Base-by-base conservation (phyloP, 352 stramenopile species). In the Phytophthora niederhauseri region DNA sequence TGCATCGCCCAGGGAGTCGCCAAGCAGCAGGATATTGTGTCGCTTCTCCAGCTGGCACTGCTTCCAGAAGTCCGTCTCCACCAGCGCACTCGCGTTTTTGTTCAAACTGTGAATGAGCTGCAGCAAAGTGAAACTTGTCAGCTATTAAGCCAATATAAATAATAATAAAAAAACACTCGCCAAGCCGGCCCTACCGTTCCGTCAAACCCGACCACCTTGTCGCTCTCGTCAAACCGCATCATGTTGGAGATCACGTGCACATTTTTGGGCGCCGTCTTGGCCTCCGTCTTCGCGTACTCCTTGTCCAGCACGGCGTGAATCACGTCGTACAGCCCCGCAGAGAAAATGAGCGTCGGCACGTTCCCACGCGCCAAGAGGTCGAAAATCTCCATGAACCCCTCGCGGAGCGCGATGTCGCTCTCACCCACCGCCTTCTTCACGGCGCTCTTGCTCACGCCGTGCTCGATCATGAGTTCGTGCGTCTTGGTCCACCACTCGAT, bases 221-320 rank as follows among this genome's bases (percentile, higher is more conserved):
- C 85, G 17, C 61, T 57, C 15, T 78, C 70, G 30, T 93, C 76
- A 58, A 93, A 95, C 14, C 49, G 53, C 85, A 95, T 95, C 69
- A 95, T 88, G 70, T 95, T 95, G 61, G 85, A 92, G 26, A 95
- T 66, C 4, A 95, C 84, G 67, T 95, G 87, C 20, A 95, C 73
- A 57, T 95, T 95, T 19, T 63, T 66, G 2, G 78, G 78, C 3
- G 75, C 65, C 4, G 31, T 75, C 12, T 76, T 66, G 4, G 36
- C 52, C 26, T 50, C 9, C 8, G 71, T 78, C 54, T 75, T 77
- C 7, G 77, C 80, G 58, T 82, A 93, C 50, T 89, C 81, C 43
- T 90, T 89, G 51, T 84, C 52, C 30, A 95, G 75, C n/a, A 92
- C 73, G 0, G 75, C 83, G 41, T 91, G 84, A 60, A 94, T 94